Base-by-base conservation (phyloP, 208 protist genomes). In the Borovskyia barvae region DNA sequence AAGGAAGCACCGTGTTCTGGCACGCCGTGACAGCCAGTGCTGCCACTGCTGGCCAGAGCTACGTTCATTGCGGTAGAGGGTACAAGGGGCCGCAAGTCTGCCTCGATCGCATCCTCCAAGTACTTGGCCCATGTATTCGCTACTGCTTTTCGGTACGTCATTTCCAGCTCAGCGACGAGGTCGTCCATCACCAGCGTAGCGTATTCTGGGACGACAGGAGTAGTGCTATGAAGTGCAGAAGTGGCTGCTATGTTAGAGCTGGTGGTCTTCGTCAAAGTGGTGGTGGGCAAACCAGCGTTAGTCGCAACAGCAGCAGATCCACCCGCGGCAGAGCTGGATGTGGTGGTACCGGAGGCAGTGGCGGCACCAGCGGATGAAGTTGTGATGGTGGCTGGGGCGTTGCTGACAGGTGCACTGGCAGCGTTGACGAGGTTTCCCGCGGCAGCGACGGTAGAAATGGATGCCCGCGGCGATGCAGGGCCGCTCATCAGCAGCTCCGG, bases 161-260 rank as follows among this genome's bases (percentile, higher is more conserved):
- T 48, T 51, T 93, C 77, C 17, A 90, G 57, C 35, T 72, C 42
- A 15, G 77, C 76, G 19, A 89, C 63, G 12, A 89, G 15, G 37
- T 93, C 87, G 59, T 89, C 83, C 57, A 82, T 51, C 46, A 80
- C 73, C 5, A 82, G 52, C 9, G 67, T 67, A 19, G 58, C 48
- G 41, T 67, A 58, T 15, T 75, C 67, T 36, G 58, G 42, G 54
- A 64, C 58, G 8, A 48, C 25, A 25, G 40, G 58, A 20, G 46
- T 55, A 1, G 58, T 41, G 25, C 33, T 43, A 14, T 12, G 45
- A 9, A 33, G 45, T 15, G 35, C 29, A 29, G 45, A 35, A 11
- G 45, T 1, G 12, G 45, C 45, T 32, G 26, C 45, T 28, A 17
- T 12, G n/a, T n/a, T n/a, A n/a, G n/a, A n/a, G n/a, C n/a, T n/a